Evolutionary conservation across 208 protist species (phyloP).

Genomic region (Trichomonas gallinae): DNA sequence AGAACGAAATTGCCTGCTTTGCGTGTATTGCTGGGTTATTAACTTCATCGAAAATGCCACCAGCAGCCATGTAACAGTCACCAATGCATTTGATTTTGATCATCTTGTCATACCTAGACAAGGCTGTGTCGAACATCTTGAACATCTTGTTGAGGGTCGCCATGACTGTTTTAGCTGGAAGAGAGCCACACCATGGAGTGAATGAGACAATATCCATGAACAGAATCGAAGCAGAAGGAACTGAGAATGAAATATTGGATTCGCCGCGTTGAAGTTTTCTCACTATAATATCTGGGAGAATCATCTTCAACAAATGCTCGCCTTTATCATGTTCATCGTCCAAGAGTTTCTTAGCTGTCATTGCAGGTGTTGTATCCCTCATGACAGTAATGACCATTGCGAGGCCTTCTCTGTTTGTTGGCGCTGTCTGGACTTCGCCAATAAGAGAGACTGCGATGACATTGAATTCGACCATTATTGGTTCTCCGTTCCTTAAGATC

Average conservation of each 20-base stretch:
- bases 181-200: neutral
- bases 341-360: neutral
- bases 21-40: neutral
- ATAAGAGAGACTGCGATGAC: neutral
- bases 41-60: conserved; percentile 16
- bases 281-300: neutral
- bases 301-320: neutral
- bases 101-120: neutral
- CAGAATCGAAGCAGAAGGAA: neutral
- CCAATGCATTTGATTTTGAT: conserved; percentile 7
- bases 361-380: neutral
- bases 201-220: conserved; percentile 13
- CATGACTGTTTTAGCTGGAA: neutral
- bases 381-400: neutral
- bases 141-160: neutral
- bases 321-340: neutral
- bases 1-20: conserved; percentile 1
- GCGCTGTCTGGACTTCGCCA: neutral
- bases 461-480: neutral
- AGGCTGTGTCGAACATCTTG: neutral
- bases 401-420: neutral
- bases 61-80: conserved; percentile 1
- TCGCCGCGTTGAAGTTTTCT: neutral
- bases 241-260: neutral
- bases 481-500: neutral